Percentiles rank a stretch among this genome's conserved stretches.
Conservation (phyloP, 768 basidiomycete genomes). For the Candolleomyces efflorescens region DNA sequence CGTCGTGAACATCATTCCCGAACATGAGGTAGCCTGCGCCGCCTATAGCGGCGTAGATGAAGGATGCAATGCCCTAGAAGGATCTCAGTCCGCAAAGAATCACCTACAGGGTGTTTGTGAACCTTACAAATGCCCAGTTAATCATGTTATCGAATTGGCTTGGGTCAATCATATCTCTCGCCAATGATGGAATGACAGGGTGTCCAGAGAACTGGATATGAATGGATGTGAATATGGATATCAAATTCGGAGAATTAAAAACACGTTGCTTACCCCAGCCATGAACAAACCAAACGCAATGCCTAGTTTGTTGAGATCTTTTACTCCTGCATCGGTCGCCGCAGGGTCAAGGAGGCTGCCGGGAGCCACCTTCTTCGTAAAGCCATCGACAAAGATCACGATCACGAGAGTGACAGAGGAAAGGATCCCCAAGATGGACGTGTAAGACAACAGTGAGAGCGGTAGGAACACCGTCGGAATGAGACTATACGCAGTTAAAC, state of each 20-base stretch:
- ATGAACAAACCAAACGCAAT: constrained; percentile 88
- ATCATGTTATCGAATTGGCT: constrained; percentile 77
- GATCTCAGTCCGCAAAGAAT: neutral
- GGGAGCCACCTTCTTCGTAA: constrained; percentile 64
- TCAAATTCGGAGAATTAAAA: neutral
- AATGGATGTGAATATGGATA: neutral
- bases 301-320: constrained; percentile 56
- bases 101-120: neutral
- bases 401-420: constrained; percentile 72
- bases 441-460: constrained; percentile 79
- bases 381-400: constrained; percentile 81
- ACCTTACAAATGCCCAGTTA: constrained; percentile 78
- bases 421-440: constrained; percentile 80
- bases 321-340: constrained; percentile 56
- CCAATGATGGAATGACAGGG: constrained; percentile 86
- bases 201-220: constrained; percentile 77
- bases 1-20: constrained; percentile 72
- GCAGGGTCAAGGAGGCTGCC: constrained; percentile 81
- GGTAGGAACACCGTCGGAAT: constrained; percentile 86
- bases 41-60: constrained; percentile 64
- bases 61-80: constrained; percentile 55
- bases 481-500: constrained; percentile 40
- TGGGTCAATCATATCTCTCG: constrained; percentile 86
- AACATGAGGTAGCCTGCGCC: constrained; percentile 91
- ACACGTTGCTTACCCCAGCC: constrained; percentile 62